Evolutionary conservation across 176 grass and related monocot genomes (phyloP).

Genomic region (Secale cereale): DNA sequence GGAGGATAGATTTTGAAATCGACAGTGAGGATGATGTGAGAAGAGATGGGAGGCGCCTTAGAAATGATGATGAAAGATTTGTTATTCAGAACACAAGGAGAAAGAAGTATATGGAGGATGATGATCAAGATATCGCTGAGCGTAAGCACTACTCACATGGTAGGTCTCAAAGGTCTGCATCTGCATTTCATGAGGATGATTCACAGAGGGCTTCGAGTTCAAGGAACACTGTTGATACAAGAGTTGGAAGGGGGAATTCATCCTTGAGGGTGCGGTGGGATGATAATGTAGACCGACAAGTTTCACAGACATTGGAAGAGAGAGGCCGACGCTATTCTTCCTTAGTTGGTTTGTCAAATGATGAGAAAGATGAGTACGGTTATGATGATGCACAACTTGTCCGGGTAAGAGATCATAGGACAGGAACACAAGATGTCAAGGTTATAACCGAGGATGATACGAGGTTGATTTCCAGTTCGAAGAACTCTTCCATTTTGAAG

Average conservation of each 20-base stretch:
- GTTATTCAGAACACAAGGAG: neutral
- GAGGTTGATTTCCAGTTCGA: slow-evolving; percentile 31
- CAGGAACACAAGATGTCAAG: slow-evolving; percentile 34
- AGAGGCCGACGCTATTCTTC: neutral
- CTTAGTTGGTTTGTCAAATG: slow-evolving; percentile 22
- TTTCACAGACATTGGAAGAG: slow-evolving; percentile 26
- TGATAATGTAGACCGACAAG: slow-evolving; percentile 33
- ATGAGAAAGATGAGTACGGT: slow-evolving; percentile 27
- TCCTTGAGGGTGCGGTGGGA: slow-evolving; percentile 28
- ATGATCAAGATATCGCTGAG: slow-evolving; percentile 30
- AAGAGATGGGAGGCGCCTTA: slow-evolving; percentile 1
- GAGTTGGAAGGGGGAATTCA: slow-evolving; percentile 19
- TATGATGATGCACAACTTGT: slow-evolving; percentile 19
- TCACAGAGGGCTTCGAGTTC: slow-evolving; percentile 30
- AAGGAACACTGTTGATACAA: slow-evolving; percentile 12
- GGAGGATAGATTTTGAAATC: slow-evolving; percentile 15
- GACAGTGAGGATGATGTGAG: slow-evolving; percentile 26
- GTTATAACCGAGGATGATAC: slow-evolving; percentile 49
- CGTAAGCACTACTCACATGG: slow-evolving; percentile 7
- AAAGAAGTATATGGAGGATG: slow-evolving; percentile 10
- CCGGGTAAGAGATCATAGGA: slow-evolving; percentile 31
- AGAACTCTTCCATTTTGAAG: slow-evolving; percentile 39
- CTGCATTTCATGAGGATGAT: slow-evolving; percentile 32
- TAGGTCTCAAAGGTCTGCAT: slow-evolving; percentile 22
- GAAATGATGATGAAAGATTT: slow-evolving; percentile 23